Conservation (phyloP, 345 rosid species). For the Moricandia moricandioides region DNA sequence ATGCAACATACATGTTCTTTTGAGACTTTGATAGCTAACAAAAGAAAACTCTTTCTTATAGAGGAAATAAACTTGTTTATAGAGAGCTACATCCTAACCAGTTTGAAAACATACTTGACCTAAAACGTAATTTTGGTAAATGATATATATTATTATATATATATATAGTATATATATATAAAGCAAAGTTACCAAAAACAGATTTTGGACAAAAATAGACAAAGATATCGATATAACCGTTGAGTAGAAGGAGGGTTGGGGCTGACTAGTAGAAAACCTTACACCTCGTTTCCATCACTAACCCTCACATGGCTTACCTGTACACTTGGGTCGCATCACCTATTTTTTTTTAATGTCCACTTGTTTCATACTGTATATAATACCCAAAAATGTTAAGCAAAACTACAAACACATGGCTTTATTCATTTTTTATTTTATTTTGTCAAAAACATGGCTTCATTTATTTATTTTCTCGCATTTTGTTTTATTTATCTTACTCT, state of each 20-base stretch:
- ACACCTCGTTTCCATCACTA: constrained; percentile 43
- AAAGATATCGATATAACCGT: constrained; percentile 47
- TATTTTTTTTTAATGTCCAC: constrained; percentile 3
- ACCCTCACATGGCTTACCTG: constrained; percentile 65
- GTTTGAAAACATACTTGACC: neutral
- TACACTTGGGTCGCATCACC: constrained; percentile 36
- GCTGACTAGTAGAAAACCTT: constrained; percentile 47
- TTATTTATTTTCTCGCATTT: neutral
- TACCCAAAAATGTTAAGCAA: neutral
- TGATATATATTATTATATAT: no score
- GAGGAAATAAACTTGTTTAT: neutral
- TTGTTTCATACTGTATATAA: neutral
- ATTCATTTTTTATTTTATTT: neutral
- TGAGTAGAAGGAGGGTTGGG: constrained; percentile 36
- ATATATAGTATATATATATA: no score
- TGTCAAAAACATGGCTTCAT: neutral
- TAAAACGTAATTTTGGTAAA: neutral
- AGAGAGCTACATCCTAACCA: neutral
- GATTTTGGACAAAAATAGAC: neutral
- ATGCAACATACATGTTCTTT: neutral
- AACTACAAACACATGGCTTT: constrained; percentile 15
- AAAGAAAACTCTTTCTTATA: neutral
- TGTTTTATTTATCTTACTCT: constrained; percentile 13
- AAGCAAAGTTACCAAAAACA: constrained; percentile 16
- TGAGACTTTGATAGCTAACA: neutral